These are phyloP conservation scores for Esteya vermicola DNA, from an alignment of 2,329 filamentous ascomycete species.

Conservation along the genomic window DNA sequence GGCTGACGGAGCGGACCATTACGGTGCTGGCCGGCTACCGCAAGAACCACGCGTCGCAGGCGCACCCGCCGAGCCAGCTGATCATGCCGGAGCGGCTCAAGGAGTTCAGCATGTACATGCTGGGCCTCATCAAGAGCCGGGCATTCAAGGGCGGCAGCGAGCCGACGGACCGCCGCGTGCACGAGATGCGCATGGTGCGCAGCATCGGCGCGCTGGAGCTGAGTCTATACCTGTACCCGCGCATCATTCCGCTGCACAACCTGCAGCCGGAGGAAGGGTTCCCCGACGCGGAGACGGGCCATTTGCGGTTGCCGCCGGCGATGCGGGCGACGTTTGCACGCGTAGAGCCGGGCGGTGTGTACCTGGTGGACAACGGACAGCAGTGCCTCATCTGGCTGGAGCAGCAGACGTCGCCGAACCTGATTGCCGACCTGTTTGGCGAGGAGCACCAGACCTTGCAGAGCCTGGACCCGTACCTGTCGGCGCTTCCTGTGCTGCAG, in stretches of 20 bases:
- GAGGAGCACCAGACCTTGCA: slow-evolving; percentile 57
- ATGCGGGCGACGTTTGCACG: slow-evolving; percentile 74
- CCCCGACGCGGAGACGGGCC: slow-evolving; percentile 70
- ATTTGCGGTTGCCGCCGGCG: slow-evolving; percentile 68
- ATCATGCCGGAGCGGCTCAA: slow-evolving; percentile 93
- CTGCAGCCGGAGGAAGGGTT: slow-evolving; percentile 81
- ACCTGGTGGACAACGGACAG: slow-evolving; percentile 92
- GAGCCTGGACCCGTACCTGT: slow-evolving; percentile 66
- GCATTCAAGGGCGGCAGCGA: slow-evolving; percentile 90
- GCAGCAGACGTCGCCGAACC: slow-evolving; percentile 77
- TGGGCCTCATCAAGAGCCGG: slow-evolving; percentile 76
- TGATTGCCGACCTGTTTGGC: slow-evolving; percentile 83
- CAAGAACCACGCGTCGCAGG: slow-evolving; percentile 72
- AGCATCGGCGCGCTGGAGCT: slow-evolving; percentile 78
- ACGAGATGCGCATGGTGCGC: slow-evolving; percentile 82
- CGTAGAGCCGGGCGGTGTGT: slow-evolving; percentile 85
- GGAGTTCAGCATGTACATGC: slow-evolving; percentile 92
- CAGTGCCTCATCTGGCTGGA: slow-evolving; percentile 87
- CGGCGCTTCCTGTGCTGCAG: slow-evolving; percentile 67
- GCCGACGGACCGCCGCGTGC: slow-evolving; percentile 75
- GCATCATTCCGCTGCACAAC: slow-evolving; percentile 85
- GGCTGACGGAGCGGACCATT: slow-evolving; percentile 79
- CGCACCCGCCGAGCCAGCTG: slow-evolving; percentile 79
- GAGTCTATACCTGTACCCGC: slow-evolving; percentile 85
- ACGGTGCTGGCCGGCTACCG: slow-evolving; percentile 86